These are phyloP conservation scores for Penicillium fuscoglaucum DNA, from an alignment of 2,329 filamentous ascomycete genomes.

Conservation along the genomic window DNA sequence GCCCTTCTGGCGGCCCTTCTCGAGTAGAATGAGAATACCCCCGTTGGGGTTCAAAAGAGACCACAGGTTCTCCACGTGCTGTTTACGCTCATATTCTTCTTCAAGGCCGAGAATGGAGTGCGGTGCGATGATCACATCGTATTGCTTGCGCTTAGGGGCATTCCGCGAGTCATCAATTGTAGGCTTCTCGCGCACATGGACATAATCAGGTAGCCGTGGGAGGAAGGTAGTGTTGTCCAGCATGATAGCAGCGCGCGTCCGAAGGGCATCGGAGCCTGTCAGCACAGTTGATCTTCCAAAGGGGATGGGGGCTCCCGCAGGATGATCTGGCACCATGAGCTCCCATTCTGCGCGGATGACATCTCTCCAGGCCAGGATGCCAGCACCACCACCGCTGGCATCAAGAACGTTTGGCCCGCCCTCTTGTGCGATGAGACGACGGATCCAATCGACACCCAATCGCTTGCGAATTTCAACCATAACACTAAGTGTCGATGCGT, in stretches of 20 bases:
- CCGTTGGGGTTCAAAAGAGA: constrained; percentile 78
- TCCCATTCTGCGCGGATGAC: constrained; percentile 81
- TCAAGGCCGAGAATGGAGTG: constrained; percentile 76
- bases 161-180: constrained; percentile 58
- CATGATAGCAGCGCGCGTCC: constrained; percentile 72
- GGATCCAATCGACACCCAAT: constrained; percentile 60
- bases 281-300: constrained; percentile 77
- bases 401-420: constrained; percentile 61
- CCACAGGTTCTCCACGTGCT: constrained; percentile 86
- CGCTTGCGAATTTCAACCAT: constrained; percentile 62
- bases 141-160: constrained; percentile 69
- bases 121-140: constrained; percentile 86
- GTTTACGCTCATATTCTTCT: constrained; percentile 74
- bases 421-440: constrained; percentile 55
- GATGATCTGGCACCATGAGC: constrained; percentile 54
- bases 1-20: constrained; percentile 87
- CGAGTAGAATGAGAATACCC: constrained; percentile 80
- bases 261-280: constrained; percentile 71
- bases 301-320: constrained; percentile 43
- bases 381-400: constrained; percentile 62
- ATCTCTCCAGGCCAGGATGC: constrained; percentile 64
- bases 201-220: constrained; percentile 83
- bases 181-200: constrained; percentile 61
- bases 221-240: constrained; percentile 90
- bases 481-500: constrained; percentile 57